Base-by-base conservation (phyloP, 148 eudicot genomes). In the Polygonum maritimum region DNA sequence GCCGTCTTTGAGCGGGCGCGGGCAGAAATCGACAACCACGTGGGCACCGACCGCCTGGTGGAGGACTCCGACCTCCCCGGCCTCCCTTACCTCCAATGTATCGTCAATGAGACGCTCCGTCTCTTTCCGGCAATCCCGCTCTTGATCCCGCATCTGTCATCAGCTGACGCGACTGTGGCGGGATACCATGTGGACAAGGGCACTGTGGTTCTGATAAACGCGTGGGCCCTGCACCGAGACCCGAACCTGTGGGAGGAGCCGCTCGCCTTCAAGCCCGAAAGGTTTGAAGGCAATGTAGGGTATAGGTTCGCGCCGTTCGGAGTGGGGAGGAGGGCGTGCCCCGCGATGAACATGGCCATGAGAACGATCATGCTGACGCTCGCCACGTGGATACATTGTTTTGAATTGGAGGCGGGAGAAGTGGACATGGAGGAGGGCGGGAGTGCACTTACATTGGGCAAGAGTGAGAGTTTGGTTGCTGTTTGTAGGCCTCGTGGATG, bases 291-390 rank as follows among this genome's bases (percentile, higher is more conserved):
- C 2, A 8, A 44, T 44, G 47, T 44, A 6, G 47, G 10, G 70
- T 63, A 19, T 16, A 54, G 39, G 77, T 38, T 14, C 7, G 18
- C 57, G 0, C 77, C 77, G 18, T 75, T 75, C 11, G 77, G 69
- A 1, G 14, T 36, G 18, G 77, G 77, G 40, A 75, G 77, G 33
- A 54, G 77, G 14, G 22, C 15, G 11, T 75, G 77, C 77, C 77
- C 77, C 0, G 69, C 69, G 0, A 0, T 5, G 4, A n/a, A 3
- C 6, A 2, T 75, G 3, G 77, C 77, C 2, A 33, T 15, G 38
- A 7, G 33, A 3, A n/a, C 38, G 3, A 5, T 75, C 15, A 4
- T 9, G 18, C 6, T 75, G 45, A 10, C 77, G 2, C 14, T 57
- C 1, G 69, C 67, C 18, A 31, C 47, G 10, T 35, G 55, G 33